Evolutionary conservation across 169 alveolate genomes (phyloP).

Genomic region (Amoebophrya sp.): DNA sequence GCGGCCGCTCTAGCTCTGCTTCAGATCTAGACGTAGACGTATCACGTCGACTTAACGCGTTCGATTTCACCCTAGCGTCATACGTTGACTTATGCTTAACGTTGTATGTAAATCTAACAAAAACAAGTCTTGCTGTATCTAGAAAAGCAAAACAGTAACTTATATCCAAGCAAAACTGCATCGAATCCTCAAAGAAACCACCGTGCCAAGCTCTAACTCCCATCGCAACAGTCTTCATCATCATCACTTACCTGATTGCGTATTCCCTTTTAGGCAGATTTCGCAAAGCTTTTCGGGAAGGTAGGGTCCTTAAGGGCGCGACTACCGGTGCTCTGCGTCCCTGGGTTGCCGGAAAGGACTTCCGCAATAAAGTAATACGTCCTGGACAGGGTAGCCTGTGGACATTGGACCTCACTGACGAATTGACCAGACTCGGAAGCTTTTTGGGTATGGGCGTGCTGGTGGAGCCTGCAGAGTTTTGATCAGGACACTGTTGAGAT

Average conservation of each 20-base stretch:
- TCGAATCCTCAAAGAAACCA: not conserved
- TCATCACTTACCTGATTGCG: not conserved
- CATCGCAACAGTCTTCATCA: not conserved
- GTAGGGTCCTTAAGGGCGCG: not conserved
- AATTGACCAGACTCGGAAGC: not conserved
- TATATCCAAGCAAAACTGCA: not conserved
- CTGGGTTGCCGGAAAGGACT: not conserved
- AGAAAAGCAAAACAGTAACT: not conserved
- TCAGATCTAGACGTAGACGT: not conserved
- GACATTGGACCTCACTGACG: not conserved
- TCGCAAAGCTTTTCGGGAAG: not conserved
- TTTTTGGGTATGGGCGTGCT: not conserved
- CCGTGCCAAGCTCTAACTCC: not conserved
- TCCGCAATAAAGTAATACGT: not conserved
- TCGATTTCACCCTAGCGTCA: not conserved
- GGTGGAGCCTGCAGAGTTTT: not conserved
- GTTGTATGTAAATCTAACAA: not conserved
- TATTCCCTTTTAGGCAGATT: not conserved
- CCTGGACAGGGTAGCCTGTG: not conserved
- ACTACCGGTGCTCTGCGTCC: not conserved
- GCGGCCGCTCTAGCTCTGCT: not conserved
- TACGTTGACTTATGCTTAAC: not conserved
- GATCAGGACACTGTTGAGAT: too few species aligned
- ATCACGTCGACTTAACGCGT: not conserved
- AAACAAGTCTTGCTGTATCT: too few species aligned